These are phyloP conservation scores for Taiwanofungus camphoratus DNA, from an alignment of 1,284 basidiomycete species.

Conservation along the genomic window DNA sequence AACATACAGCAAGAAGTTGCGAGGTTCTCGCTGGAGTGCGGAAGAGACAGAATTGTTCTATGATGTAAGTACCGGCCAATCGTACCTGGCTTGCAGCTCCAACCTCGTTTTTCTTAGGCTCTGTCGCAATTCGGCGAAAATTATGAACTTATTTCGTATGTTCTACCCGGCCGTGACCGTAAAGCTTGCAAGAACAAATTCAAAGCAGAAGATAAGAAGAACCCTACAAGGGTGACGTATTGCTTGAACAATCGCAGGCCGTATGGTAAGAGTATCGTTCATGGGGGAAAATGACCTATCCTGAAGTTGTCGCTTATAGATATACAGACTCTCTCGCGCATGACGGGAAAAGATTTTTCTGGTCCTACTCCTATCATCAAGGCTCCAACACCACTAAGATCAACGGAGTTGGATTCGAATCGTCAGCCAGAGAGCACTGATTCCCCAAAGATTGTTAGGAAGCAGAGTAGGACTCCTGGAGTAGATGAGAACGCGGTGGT, in stretches of 20 bases:
- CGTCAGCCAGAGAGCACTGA: neutral
- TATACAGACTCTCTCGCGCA: slow-evolving; percentile 59
- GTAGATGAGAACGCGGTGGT: slow-evolving; percentile 19
- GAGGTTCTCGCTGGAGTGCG: slow-evolving; percentile 76
- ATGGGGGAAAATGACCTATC: neutral
- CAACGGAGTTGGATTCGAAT: slow-evolving; percentile 11
- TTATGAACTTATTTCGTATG: slow-evolving; percentile 84
- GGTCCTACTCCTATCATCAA: slow-evolving; percentile 71
- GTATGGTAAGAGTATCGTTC: slow-evolving; percentile 45
- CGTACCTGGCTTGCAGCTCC: slow-evolving; percentile 1
- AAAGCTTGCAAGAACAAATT: slow-evolving; percentile 90
- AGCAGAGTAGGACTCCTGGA: slow-evolving; percentile 26
- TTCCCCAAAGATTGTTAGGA: slow-evolving; percentile 10
- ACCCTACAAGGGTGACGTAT: slow-evolving; percentile 61
- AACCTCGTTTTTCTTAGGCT: slow-evolving; percentile 43
- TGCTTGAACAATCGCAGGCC: slow-evolving; percentile 63
- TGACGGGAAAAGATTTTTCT: slow-evolving; percentile 79
- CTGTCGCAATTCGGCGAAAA: slow-evolving; percentile 87
- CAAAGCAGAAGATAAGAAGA: slow-evolving; percentile 79
- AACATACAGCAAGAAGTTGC: slow-evolving; percentile 71
- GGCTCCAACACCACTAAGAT: slow-evolving; percentile 37
- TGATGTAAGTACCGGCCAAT: slow-evolving; percentile 44
- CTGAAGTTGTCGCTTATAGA: slow-evolving; percentile 39
- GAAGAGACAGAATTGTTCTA: slow-evolving; percentile 87
- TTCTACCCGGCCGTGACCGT: slow-evolving; percentile 81